These are phyloP conservation scores for Aristolochia contorta DNA, from an alignment of 164 flowering plant genomes.

Conservation along the genomic window DNA sequence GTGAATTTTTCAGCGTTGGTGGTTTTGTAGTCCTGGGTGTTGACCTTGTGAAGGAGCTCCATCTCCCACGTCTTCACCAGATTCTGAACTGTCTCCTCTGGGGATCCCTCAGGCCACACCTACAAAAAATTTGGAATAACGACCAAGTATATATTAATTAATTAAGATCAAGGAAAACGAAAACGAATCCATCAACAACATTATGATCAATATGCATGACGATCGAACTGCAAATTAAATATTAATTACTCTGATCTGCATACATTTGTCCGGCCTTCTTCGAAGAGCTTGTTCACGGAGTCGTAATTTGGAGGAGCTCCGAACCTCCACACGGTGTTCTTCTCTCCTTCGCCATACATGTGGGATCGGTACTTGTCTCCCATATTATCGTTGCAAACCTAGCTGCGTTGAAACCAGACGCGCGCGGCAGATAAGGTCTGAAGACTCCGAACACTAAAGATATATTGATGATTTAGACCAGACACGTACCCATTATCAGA, in stretches of 20 bases:
- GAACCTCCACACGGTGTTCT: constrained; percentile 50
- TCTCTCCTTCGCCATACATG: constrained; percentile 39
- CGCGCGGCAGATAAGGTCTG: no score
- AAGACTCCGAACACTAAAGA: no score
- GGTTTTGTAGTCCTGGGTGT: constrained; percentile 32
- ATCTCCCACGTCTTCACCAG: constrained; percentile 75
- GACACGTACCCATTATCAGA: no score
- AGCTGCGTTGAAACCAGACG: no score
- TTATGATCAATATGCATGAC: neutral
- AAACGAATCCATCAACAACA: neutral
- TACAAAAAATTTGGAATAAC: constrained; percentile 9
- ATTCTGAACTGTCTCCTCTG: constrained; percentile 59
- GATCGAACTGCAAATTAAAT: neutral
- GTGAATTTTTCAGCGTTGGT: constrained; percentile 28
- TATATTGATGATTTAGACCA: no score
- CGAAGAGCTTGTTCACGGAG: constrained; percentile 54
- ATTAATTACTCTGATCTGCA: neutral
- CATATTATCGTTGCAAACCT: neutral
- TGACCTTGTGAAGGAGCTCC: constrained; percentile 63
- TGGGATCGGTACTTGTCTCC: constrained; percentile 52
- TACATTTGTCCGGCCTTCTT: constrained; percentile 71
- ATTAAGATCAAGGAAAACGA: no score
- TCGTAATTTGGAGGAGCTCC: constrained; percentile 68
- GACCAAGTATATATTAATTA: neutral
- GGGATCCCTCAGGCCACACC: constrained; percentile 71